phyloP scores from a whole-genome alignment of 208 protist genomes.

The Paratrypanosoma confusum region DNA sequence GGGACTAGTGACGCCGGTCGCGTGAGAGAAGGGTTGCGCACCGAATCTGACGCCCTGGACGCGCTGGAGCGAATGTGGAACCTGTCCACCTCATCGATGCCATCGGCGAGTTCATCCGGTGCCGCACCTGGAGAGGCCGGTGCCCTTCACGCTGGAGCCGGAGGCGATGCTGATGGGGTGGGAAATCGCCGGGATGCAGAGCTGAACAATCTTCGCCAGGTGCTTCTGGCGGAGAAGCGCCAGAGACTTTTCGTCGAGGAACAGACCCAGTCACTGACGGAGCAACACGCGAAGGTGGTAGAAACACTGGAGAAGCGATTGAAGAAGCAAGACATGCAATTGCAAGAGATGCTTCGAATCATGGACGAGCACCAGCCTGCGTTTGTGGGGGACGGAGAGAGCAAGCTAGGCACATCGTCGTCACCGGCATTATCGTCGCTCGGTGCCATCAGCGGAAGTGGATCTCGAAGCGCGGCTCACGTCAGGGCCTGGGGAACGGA shows the following conservation, averaged over 20 bases:
- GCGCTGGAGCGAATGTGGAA: too few relatives aligned
- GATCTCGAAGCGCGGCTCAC: too few relatives aligned
- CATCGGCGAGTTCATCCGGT: too few relatives aligned
- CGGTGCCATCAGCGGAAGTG: conserved; percentile 1
- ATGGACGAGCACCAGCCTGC: conserved; percentile 17
- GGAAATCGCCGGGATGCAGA: background rate
- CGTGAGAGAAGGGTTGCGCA: too few relatives aligned
- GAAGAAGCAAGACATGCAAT: conserved; percentile 62
- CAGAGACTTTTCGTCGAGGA: conserved; percentile 77
- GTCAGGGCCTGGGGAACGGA: too few relatives aligned
- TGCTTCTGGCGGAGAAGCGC: conserved; percentile 56
- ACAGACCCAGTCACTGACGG: conserved; percentile 64
- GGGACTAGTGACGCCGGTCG: too few relatives aligned
- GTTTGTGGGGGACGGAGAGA: conserved; percentile 3
- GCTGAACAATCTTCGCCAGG: conserved; percentile 24
- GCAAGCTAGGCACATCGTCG: background rate
- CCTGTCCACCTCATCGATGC: too few relatives aligned
- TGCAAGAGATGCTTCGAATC: conserved; percentile 38
- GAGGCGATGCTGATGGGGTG: conserved; percentile 1
- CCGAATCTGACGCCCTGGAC: too few relatives aligned
- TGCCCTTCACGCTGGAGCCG: too few relatives aligned
- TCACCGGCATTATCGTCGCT: background rate
- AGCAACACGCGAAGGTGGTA: conserved; percentile 72
- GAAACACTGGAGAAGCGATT: conserved; percentile 57
- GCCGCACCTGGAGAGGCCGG: too few relatives aligned